Conservation (phyloP, 2,329 filamentous ascomycete genomes). For the Lanzia echinophila region DNA sequence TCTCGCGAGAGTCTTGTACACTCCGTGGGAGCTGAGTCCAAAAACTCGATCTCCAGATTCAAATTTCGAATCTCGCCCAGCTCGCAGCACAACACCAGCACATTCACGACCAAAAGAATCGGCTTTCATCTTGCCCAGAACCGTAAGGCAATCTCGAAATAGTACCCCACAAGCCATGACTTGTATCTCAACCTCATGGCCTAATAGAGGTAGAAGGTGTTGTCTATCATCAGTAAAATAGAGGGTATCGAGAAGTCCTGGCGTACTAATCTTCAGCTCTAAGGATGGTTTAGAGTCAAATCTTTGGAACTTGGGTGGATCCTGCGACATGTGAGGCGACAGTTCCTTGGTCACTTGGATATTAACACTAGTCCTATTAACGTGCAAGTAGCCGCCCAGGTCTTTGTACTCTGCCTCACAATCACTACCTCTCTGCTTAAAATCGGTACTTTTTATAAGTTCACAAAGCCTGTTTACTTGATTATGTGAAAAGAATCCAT, state of each 20-base stretch:
- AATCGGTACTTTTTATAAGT: no score
- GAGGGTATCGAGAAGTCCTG: conserved; percentile 22
- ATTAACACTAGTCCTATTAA: no score
- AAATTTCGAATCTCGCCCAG: conserved; percentile 27
- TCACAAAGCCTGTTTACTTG: no score
- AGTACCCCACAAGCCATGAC: conserved; percentile 28
- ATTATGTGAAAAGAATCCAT: no score
- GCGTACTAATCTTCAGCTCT: conserved; percentile 19
- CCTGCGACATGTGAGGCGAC: no score
- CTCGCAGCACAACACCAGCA: conserved; percentile 29
- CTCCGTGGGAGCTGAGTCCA: no score
- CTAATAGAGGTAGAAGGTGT: conserved; percentile 5
- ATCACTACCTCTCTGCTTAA: no score
- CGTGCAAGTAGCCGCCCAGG: no score
- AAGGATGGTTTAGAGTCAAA: conserved; percentile 11
- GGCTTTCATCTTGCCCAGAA: conserved; percentile 30
- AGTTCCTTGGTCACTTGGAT: no score
- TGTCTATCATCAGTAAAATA: conserved; percentile 21
- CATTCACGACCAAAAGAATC: conserved; percentile 30
- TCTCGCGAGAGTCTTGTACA: no score
- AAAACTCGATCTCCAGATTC: conserved; percentile 29
- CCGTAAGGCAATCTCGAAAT: conserved; percentile 27
- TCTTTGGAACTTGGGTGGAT: neutral
- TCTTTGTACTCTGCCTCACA: no score
- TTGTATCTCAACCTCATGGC: conserved; percentile 23